Percentiles rank a stretch among this genome's conserved stretches.
phyloP scores from a whole-genome alignment of 2,329 filamentous ascomycete genomes.

The Orbilia ellipsospora region DNA sequence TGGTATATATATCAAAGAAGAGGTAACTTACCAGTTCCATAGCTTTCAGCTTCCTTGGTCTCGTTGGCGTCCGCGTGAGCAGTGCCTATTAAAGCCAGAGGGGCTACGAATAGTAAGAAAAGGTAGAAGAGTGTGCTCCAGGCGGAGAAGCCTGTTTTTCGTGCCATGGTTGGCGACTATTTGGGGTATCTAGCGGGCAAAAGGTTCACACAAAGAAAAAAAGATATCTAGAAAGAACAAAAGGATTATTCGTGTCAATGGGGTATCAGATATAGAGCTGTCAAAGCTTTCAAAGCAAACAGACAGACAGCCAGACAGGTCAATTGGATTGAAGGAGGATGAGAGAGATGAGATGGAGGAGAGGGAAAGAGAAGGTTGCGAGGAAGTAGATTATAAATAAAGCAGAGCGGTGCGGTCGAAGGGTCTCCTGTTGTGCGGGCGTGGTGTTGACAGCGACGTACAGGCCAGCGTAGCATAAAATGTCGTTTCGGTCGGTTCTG shows the following conservation, averaged over 20 bases:
- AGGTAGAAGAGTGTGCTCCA: conserved; percentile 92
- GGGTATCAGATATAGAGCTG: conserved; percentile 60
- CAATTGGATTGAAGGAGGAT: conserved; percentile 39
- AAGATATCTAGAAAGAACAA: conserved; percentile 46
- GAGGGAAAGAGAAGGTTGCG: neutral
- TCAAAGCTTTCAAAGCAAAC: conserved; percentile 59
- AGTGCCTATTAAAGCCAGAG: conserved; percentile 82
- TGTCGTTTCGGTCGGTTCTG: neutral
- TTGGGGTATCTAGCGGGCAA: conserved; percentile 1
- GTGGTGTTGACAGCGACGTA: conserved; percentile 8
- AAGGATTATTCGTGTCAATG: conserved; percentile 20
- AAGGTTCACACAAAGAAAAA: conserved; percentile 13
- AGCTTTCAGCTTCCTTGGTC: conserved; percentile 73
- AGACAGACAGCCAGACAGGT: conserved; percentile 31
- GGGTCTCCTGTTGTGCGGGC: too few species aligned
- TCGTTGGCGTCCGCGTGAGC: conserved; percentile 75
- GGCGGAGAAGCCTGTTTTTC: conserved; percentile 71
- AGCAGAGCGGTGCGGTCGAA: too few species aligned
- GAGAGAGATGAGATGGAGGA: conserved; percentile 20
- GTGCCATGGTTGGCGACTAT: conserved; percentile 66
- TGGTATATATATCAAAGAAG: neutral
- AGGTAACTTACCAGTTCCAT: conserved; percentile 73
- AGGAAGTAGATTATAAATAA: conserved; percentile 23
- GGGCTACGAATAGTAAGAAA: conserved; percentile 83
- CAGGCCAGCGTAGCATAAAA: conserved; percentile 56